These are phyloP conservation scores for Ophiostoma novo-ulmi DNA, from an alignment of 2,329 filamentous ascomycete genomes.

Conservation along the genomic window DNA sequence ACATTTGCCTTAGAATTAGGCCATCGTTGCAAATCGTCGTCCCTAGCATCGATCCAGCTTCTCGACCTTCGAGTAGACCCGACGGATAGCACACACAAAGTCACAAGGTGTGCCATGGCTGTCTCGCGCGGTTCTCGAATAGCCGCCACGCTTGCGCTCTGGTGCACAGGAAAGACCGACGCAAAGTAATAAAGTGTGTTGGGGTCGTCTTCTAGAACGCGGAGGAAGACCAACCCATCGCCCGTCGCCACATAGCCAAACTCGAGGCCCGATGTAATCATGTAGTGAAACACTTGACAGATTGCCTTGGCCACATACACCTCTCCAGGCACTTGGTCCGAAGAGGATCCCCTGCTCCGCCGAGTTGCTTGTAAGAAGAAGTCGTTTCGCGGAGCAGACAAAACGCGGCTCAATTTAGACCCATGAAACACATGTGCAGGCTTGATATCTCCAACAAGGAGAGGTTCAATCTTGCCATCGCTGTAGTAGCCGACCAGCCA, in stretches of 20 bases:
- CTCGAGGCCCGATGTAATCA: slow-evolving; percentile 22
- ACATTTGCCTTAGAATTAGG: background rate
- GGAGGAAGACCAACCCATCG: slow-evolving; percentile 22
- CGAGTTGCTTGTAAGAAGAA: no score
- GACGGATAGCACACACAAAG: slow-evolving; percentile 15
- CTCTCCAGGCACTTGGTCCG: background rate
- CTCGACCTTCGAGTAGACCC: background rate
- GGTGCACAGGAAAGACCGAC: slow-evolving; percentile 1
- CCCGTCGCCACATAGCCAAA: slow-evolving; percentile 24
- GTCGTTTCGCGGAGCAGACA: slow-evolving; percentile 18
- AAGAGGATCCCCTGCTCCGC: no score
- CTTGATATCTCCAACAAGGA: slow-evolving; percentile 23
- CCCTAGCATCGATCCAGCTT: slow-evolving; percentile 14
- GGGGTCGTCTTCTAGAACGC: slow-evolving; percentile 20
- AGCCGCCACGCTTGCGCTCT: background rate
- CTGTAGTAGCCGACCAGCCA: slow-evolving; percentile 9
- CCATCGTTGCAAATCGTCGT: slow-evolving; percentile 14
- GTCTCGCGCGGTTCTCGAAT: slow-evolving; percentile 16
- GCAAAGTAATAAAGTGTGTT: slow-evolving; percentile 22
- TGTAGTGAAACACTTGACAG: slow-evolving; percentile 24
- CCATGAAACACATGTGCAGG: slow-evolving; percentile 15
- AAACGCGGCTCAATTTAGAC: background rate
- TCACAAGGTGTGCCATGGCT: slow-evolving; percentile 17
- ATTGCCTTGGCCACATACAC: slow-evolving; percentile 18
- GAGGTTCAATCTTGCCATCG: background rate